A percentile compares a stretch with the other conserved stretches of the same genome.
These are phyloP conservation scores for Tricharina praecox DNA, from an alignment of 495 filamentous ascomycete species.

Conservation along the genomic window DNA sequence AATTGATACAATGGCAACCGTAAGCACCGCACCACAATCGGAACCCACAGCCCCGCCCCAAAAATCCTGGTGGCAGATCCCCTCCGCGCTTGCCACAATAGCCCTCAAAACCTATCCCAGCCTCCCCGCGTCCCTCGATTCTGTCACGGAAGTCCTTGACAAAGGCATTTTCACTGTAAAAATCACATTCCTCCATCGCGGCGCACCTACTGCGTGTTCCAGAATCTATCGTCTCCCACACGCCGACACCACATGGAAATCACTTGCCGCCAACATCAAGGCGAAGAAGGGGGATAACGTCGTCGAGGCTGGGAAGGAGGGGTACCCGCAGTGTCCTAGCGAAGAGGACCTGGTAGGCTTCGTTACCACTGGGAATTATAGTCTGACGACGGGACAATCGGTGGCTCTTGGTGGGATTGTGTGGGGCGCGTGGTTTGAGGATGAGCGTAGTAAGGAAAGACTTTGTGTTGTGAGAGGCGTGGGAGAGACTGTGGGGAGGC, in stretches of 20 bases:
- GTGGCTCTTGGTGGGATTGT: constrained; percentile 48
- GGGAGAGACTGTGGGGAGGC: constrained; percentile 56
- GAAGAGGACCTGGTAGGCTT: constrained; percentile 78
- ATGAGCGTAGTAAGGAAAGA: constrained; percentile 27
- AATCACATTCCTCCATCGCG: constrained; percentile 41
- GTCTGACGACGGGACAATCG: constrained; percentile 57
- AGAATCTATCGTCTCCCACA: constrained; percentile 57
- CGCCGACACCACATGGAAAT: constrained; percentile 28
- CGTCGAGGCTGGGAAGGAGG: constrained; percentile 29
- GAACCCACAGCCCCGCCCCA: constrained; percentile 27
- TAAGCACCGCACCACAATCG: constrained; percentile 15
- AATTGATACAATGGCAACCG: not conserved
- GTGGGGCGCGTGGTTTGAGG: constrained; percentile 21
- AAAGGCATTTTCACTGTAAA: constrained; percentile 38
- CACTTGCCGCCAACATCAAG: constrained; percentile 9
- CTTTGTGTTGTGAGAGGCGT: constrained; percentile 68
- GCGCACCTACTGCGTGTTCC: constrained; percentile 43
- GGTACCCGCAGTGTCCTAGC: constrained; percentile 48
- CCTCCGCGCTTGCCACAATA: constrained; percentile 5
- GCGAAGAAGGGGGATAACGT: constrained; percentile 7
- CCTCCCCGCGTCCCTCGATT: constrained; percentile 8
- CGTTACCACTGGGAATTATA: constrained; percentile 73
- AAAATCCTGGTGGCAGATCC: constrained; percentile 15
- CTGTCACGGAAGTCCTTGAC: not conserved
- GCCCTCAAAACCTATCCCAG: constrained; percentile 10